Evolutionary conservation across 2,329 filamentous ascomycete genomes (phyloP).

Genomic region (Trichophyton verrucosum): DNA sequence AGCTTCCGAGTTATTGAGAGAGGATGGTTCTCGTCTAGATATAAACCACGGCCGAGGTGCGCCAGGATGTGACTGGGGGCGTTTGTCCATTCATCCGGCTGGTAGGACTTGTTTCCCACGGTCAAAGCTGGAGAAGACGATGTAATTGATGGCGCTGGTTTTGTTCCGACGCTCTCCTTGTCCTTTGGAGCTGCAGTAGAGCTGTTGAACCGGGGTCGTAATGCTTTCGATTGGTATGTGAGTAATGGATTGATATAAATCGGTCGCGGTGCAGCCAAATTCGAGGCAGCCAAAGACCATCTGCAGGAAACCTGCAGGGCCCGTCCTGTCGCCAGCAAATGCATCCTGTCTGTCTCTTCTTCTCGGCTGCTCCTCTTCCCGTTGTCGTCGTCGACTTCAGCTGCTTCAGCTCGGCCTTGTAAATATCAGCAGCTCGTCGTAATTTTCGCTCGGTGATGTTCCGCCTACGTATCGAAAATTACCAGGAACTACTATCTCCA

Average conservation of each 20-base stretch:
- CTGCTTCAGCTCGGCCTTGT: neutral
- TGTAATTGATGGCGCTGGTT: neutral
- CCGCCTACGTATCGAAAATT: neutral
- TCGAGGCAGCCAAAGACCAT: constrained; percentile 20
- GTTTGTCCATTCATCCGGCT: constrained; percentile 74
- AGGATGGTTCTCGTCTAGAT: constrained; percentile 82
- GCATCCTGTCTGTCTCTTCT: constrained; percentile 19
- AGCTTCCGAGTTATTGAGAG: constrained; percentile 81
- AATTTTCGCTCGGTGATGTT: neutral
- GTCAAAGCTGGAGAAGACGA: neutral
- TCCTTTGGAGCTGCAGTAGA: constrained; percentile 19
- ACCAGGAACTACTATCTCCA: neutral
- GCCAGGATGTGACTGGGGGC: constrained; percentile 61
- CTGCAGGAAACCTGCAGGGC: constrained; percentile 26
- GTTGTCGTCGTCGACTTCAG: neutral
- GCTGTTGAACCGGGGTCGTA: constrained; percentile 21
- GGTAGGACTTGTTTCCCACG: neutral
- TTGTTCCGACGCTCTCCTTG: neutral
- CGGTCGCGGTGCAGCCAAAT: neutral
- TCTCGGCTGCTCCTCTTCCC: neutral
- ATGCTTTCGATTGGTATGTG: neutral
- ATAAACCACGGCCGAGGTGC: constrained; percentile 64
- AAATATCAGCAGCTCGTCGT: neutral
- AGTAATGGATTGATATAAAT: neutral
- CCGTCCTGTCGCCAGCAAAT: constrained; percentile 29